Conservation (phyloP, 1,284 basidiomycete genomes). For the Termitomyces sp. region DNA sequence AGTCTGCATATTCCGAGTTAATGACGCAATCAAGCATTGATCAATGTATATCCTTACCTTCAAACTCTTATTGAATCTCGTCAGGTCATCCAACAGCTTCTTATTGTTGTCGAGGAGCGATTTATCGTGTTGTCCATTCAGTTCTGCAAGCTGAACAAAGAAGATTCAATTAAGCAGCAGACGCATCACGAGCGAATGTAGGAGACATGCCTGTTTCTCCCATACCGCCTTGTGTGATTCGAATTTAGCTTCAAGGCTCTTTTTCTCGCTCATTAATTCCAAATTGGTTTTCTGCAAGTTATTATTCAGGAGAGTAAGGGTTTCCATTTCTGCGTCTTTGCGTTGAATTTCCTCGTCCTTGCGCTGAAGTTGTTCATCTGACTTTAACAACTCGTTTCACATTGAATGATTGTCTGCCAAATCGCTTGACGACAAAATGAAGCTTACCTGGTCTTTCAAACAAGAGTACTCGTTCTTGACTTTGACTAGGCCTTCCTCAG, state of each 20-base stretch:
- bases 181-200: not conserved
- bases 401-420: not conserved
- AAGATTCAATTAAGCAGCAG: not conserved
- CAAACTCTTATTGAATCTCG: not conserved
- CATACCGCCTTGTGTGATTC: not conserved
- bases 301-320: not conserved
- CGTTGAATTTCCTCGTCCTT: not conserved
- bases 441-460: constrained; percentile 25
- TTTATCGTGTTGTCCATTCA: not conserved
- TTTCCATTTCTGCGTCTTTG: not conserved
- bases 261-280: not conserved
- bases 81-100: not conserved
- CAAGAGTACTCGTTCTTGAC: constrained; percentile 28
- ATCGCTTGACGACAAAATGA: not conserved
- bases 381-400: not conserved
- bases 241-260: not conserved
- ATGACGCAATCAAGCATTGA: not conserved
- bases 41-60: not conserved
- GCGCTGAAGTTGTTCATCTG: not conserved
- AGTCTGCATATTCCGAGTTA: not conserved
- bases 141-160: not conserved
- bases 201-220: constrained; percentile 2
- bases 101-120: constrained; percentile 4
- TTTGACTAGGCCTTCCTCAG: constrained; percentile 26
- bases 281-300: not conserved